Conservation (phyloP, 1,284 basidiomycete species). For the Cerioporus squamosus region DNA sequence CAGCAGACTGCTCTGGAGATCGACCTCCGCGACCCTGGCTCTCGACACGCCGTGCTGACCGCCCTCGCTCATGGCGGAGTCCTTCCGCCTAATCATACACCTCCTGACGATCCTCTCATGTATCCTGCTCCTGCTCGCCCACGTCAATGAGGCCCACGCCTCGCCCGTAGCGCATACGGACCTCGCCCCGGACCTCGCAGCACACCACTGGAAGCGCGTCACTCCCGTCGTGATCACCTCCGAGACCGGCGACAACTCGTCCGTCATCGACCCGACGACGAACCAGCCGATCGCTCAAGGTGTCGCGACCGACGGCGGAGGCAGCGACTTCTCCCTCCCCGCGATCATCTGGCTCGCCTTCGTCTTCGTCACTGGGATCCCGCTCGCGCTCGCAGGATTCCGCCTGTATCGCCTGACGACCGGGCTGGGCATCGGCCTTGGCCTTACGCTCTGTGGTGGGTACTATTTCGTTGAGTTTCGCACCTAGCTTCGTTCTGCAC, state of each 20-base stretch:
- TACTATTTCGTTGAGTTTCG: background rate
- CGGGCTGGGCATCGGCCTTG: slow-evolving; percentile 54
- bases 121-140: slow-evolving; percentile 13
- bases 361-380: slow-evolving; percentile 52
- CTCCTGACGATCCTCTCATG: slow-evolving; percentile 16
- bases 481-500: no score
- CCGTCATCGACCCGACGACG: slow-evolving; percentile 50
- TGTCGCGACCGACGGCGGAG: slow-evolving; percentile 60
- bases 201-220: slow-evolving; percentile 13
- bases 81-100: slow-evolving; percentile 11
- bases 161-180: slow-evolving; percentile 3
- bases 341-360: slow-evolving; percentile 64
- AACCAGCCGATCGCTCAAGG: slow-evolving; percentile 53
- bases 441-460: slow-evolving; percentile 54
- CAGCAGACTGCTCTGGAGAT: slow-evolving; percentile 13
- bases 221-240: slow-evolving; percentile 39
- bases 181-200: background rate
- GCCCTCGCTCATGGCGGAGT: slow-evolving; percentile 20
- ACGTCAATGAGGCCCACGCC: slow-evolving; percentile 5
- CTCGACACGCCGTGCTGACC: slow-evolving; percentile 8
- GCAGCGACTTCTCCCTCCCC: slow-evolving; percentile 48
- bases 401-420: slow-evolving; percentile 58
- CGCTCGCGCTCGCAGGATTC: slow-evolving; percentile 59
- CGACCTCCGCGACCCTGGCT: slow-evolving; percentile 4
- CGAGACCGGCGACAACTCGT: slow-evolving; percentile 41